These are phyloP conservation scores for Vaccinium corymbosum DNA, from an alignment of 148 eudicot species.

Conservation along the genomic window DNA sequence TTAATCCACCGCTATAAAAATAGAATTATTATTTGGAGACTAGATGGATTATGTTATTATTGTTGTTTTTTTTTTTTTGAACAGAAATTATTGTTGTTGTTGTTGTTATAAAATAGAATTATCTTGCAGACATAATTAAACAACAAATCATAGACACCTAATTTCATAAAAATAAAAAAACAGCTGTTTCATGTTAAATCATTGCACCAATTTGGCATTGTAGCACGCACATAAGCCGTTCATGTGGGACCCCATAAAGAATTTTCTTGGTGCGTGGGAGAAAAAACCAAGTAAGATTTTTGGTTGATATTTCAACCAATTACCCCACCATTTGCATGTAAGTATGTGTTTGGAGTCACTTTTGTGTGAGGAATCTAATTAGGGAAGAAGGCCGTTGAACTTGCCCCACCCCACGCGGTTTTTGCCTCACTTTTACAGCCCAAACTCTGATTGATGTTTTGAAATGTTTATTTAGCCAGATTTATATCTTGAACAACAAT, in stretches of 20 bases:
- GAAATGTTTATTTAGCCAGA: too few relatives aligned
- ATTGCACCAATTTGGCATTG: not conserved
- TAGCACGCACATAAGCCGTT: not conserved
- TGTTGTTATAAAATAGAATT: too few relatives aligned
- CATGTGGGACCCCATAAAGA: not conserved
- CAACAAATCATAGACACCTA: not conserved
- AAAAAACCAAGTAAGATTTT: not conserved
- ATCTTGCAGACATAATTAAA: too few relatives aligned
- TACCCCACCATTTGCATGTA: conserved; percentile 12
- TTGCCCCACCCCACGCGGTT: conserved; percentile 9
- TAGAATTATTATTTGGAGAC: too few relatives aligned
- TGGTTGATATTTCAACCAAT: conserved; percentile 18
- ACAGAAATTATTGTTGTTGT: too few relatives aligned
- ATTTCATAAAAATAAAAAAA: not conserved
- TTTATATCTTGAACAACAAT: too few relatives aligned
- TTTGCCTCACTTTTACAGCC: not conserved
- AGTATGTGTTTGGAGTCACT: conserved; percentile 19
- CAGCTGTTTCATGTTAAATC: not conserved
- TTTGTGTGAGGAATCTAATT: conserved; percentile 5
- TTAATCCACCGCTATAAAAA: too few relatives aligned
- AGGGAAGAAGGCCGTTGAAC: conserved; percentile 13
- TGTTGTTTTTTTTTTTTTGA: too few relatives aligned
- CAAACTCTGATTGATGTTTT: not conserved
- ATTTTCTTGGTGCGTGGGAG: not conserved
- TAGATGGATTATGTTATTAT: too few relatives aligned